Base-by-base conservation (phyloP, 2,329 filamentous ascomycete species). In the Alternaria burnsii region DNA sequence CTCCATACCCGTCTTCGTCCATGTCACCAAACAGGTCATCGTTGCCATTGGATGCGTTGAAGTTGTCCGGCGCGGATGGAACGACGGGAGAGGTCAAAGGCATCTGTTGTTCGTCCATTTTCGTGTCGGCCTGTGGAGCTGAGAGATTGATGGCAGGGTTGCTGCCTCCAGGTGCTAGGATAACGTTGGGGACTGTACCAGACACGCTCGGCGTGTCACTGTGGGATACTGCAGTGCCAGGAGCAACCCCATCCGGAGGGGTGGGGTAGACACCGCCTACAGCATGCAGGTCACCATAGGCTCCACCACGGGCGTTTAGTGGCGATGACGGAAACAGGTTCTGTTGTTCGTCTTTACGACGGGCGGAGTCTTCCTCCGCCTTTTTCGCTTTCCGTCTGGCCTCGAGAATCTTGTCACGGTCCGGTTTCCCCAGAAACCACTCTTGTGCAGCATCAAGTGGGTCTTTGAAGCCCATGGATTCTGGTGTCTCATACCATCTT, bases 1-100 rank as follows among this genome's bases (percentile, higher is more conserved):
- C 86, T n/a, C 85, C 88, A 77, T 92, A 92, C 67, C 90, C 86
- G 66, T 92, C 89, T 9, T 85, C 86, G 12, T 88, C 88, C 66
- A 91, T 83, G 55, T 91, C 89, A 46, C 64, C 70, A 71, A 92
- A 91, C 5, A 92, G 80, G 68, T 89, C 86, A 62, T 88, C 86
- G 52, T 77, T 74, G 32, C 63, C 67, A 22, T 62, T 69, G 16
- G 68, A 63, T 2, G 67, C 52, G 14, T 69, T 62, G 28, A 71
- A 71, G 2, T 70, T 64, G 12, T 78, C 72, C 12, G 67, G 62
- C 1, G 60, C 59, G 5, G 64, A 20, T 14, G 71, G 63, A 22
- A 71, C 54, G 8, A 65, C 63, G 0, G 74, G 75, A 12, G 73
- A 76, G 4, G 72, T 71, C 8, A 55, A 57, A 41, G 66, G 53